A percentile compares a stretch with the other conserved stretches of the same genome.
Conservation (phyloP, 1,284 basidiomycete species). For the Boletus hoseneyae region DNA sequence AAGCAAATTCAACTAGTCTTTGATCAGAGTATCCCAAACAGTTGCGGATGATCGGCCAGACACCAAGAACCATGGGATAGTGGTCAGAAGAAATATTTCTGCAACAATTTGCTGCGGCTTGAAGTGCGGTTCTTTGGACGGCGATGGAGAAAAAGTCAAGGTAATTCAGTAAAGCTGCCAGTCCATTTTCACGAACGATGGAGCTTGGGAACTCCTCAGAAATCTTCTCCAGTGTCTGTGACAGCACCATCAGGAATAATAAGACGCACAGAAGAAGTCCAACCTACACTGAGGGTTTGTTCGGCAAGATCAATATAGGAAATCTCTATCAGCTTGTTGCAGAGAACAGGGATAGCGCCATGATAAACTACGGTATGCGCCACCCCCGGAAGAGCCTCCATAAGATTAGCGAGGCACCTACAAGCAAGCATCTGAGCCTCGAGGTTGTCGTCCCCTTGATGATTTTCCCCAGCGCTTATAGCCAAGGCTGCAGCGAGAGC, state of each 20-base stretch:
- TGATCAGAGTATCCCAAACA: constrained; percentile 90
- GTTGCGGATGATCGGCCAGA: constrained; percentile 90
- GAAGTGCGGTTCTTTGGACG: constrained; percentile 93
- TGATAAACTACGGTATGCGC: constrained; percentile 94
- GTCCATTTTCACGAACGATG: constrained; percentile 90
- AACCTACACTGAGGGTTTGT: constrained; percentile 89
- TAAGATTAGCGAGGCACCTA: constrained; percentile 91
- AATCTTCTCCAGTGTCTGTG: constrained; percentile 93
- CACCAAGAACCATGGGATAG: constrained; percentile 82
- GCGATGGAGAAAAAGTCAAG: constrained; percentile 97
- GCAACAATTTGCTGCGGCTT: constrained; percentile 94
- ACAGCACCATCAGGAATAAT: constrained; percentile 22
- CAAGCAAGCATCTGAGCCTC: constrained; percentile 93
- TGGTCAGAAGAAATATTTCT: constrained; percentile 84
- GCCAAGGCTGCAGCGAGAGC: constrained; percentile 82
- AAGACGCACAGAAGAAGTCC: constrained; percentile 7
- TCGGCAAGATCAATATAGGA: constrained; percentile 96
- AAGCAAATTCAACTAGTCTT: constrained; percentile 90
- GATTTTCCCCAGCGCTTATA: constrained; percentile 62
- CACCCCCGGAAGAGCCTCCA: constrained; percentile 94
- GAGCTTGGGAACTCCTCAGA: constrained; percentile 93
- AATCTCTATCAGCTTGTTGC: constrained; percentile 93
- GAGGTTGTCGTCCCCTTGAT: constrained; percentile 79
- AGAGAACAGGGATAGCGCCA: constrained; percentile 91
- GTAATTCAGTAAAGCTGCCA: constrained; percentile 87